Base-by-base conservation (phyloP, 2,329 filamentous ascomycete genomes). In the Cercospora zeae-maydis region DNA sequence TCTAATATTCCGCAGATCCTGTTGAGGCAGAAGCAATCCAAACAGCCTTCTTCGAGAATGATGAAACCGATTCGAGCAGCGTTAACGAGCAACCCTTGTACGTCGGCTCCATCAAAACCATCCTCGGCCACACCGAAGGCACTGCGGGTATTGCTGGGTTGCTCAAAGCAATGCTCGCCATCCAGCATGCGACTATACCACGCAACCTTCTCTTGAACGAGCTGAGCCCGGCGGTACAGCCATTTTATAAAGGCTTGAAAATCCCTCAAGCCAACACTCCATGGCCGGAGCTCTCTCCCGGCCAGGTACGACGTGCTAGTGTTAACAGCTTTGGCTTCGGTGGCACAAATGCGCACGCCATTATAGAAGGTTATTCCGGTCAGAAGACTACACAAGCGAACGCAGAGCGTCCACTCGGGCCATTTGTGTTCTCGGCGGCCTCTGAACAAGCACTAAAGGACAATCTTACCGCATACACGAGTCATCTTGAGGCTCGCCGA, bases 171-270 rank as follows among this genome's bases (percentile, higher is more conserved):
- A 52, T 67, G 4, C 45, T 73, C 1, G 63, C 65, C 2, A 19
- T 74, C 2, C 68, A 75, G 49, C 58, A 67, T n/a, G 64, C 62
- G 9, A 34, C 59, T 2, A 71, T 75, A 19, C 70, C 70, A 14
- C 67, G 70, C 1, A 71, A 63, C 16, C 24, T 64, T 6, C 63
- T 60, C 14, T 67, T 75, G 24, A 45, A 67, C 31, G 64, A 55
- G 2, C 62, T 66, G 5, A 75, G 74, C 51, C 66, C 68, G 3
- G 59, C 63, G 10, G 66, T 42, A 3, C 14, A 56, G 1, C 37
- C 33, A 16, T 10, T 34, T 1, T 4, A 13, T 14, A 34, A 8
- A 11, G 24, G 24, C 45, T 63, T 56, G n/a, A 69, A 70, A 21
- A 69, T 68, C 24, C 60, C 21, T 42, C 54, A 10, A 57, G 71